Percentiles rank a stretch among this genome's conserved stretches.
phyloP scores from a whole-genome alignment of 192 early-diverging fungal species.

The Nowakowskiella sp. region DNA sequence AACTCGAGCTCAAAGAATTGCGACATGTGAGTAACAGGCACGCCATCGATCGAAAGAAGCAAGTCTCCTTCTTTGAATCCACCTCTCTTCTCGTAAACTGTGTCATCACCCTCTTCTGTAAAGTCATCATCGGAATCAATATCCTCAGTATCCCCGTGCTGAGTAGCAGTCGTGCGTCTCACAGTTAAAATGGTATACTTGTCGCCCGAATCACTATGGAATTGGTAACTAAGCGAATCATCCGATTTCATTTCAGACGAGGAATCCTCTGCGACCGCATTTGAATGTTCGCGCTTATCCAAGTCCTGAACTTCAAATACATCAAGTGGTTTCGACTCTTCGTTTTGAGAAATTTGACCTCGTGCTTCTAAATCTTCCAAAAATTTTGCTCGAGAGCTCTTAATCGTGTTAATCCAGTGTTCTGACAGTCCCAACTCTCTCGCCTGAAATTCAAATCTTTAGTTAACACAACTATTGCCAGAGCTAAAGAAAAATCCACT shows the following conservation, averaged over 20 bases:
- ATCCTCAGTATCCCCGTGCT: conserved; percentile 13
- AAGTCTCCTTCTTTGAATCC: conserved; percentile 20
- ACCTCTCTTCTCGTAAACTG: no score
- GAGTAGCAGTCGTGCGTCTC: conserved; percentile 16
- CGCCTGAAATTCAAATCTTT: conserved; percentile 9
- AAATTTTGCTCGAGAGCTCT: conserved; percentile 16
- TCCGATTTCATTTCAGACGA: conserved; percentile 12
- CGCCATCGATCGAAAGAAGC: conserved; percentile 18
- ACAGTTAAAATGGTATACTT: conserved; percentile 25
- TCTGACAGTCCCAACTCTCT: conserved; percentile 23
- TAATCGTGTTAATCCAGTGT: conserved; percentile 23
- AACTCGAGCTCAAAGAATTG: no score
- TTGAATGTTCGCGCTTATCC: no score
- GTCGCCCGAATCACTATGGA: no score
- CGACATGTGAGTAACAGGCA: conserved; percentile 15
- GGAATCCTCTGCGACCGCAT: no score
- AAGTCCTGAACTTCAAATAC: no score
- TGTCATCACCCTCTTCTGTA: no score
- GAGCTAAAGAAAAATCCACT: background rate
- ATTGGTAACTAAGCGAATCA: conserved; percentile 18
- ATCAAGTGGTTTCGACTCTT: no score
- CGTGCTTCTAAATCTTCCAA: no score
- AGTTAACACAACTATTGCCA: background rate
- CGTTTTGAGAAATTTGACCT: no score
- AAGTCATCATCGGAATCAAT: no score